Evolutionary conservation across 768 basidiomycete species (phyloP).

Genomic region (Hygrophorus pudorinus): DNA sequence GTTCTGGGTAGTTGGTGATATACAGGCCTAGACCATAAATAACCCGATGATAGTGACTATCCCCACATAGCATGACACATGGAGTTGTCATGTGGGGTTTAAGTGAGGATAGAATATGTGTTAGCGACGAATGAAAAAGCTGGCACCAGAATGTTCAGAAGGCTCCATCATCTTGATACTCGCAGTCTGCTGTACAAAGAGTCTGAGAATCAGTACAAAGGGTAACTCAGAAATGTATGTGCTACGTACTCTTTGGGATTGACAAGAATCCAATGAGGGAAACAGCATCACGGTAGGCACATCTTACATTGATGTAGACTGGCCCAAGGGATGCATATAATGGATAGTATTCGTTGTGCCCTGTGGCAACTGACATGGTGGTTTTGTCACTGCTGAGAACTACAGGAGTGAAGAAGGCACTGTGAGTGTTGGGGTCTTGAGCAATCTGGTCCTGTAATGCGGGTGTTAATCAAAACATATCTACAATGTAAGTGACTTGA

Average conservation of each 20-base stretch:
- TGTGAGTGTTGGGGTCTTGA: slow-evolving; percentile 15
- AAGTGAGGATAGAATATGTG: slow-evolving; percentile 10
- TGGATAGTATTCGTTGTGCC: slow-evolving; percentile 29
- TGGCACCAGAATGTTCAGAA: slow-evolving; percentile 19
- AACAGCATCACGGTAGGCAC: slow-evolving; percentile 20
- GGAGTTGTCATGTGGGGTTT: slow-evolving; percentile 17
- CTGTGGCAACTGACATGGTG: slow-evolving; percentile 29
- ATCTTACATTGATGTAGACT: slow-evolving; percentile 17
- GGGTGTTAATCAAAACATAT: no score
- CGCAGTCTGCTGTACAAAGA: slow-evolving; percentile 11
- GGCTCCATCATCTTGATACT: slow-evolving; percentile 9
- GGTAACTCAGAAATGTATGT: background rate
- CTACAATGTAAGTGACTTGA: no score
- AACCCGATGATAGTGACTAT: slow-evolving; percentile 23
- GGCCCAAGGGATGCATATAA: slow-evolving; percentile 22
- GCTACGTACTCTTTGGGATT: slow-evolving; percentile 24
- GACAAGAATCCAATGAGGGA: slow-evolving; percentile 23
- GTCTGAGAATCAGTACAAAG: background rate
- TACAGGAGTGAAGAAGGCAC: slow-evolving; percentile 22
- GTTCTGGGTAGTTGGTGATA: no score
- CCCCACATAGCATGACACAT: slow-evolving; percentile 15
- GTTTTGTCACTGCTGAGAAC: slow-evolving; percentile 32
- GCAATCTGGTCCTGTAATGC: slow-evolving; percentile 18
- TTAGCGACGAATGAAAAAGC: slow-evolving; percentile 15
- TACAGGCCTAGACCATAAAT: no score